Evolutionary conservation across 345 rosid species (phyloP), one percentile per base, ranked within the genome.

Genomic region (Citrus sinensis): DNA sequence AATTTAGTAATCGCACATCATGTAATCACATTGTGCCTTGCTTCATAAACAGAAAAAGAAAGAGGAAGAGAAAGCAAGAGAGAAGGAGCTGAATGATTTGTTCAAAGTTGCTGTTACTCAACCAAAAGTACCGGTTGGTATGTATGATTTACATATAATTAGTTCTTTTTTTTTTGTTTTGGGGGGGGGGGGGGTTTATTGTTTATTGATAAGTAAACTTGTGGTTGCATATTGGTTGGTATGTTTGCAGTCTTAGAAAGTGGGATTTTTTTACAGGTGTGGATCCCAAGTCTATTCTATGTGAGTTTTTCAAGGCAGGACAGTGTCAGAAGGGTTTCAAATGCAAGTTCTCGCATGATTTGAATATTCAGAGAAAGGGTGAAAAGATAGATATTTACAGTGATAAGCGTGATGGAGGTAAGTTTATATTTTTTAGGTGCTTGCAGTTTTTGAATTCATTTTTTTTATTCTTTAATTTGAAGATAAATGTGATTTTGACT

Each of bases 321-420:
- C 99, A 94, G 76, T 96, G 99, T 77, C 83, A 87, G 2, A 91
- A 96, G 82, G 98, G 97, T 35, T 94, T 94, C 78, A 91, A 94
- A 85, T 96, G 98, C 93, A 96, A 96, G 79, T 91, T 96, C 79
- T 96, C 99, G 1, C 99, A 96, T 76, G 98, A 92, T 84, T 76
- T 96, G 89, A 96, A 92, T 87, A 85, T 95, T 67, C 97, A 92
- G 86, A 89, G 99, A 81, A 96, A 96, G 92, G 99, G 99, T 46
- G 99, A 91, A 85, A 96, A 96, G 89, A 91, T 94, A 74, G 97
- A 92, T 75, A 73, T 96, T 70, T 96, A 92, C 80, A 91, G 97
- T 63, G 98, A 94, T 69, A 87, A 87, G 89, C 99, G 97, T 32
- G 97, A 96, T 59, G 70, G 88, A 89, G 97, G 97, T 95, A 79